Conservation (phyloP, 1,284 basidiomycete genomes). For the Pulveroboletus sp. region DNA sequence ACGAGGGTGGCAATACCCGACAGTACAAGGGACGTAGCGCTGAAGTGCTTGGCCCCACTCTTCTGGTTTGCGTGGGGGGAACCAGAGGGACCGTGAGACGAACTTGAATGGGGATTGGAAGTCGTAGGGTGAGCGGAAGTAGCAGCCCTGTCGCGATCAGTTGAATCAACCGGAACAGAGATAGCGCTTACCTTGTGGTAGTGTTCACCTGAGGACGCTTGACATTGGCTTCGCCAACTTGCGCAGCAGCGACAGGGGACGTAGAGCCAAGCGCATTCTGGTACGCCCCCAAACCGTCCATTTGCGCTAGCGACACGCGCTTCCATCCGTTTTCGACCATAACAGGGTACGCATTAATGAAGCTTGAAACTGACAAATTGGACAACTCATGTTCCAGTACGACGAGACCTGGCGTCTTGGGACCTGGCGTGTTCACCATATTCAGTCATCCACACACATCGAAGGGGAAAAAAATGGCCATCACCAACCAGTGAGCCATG, state of each 20-base stretch:
- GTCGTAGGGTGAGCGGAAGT: not conserved
- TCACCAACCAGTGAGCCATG: conserved; percentile 52
- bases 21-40: conserved; percentile 20
- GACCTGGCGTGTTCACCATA: conserved; percentile 32
- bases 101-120: conserved; percentile 5
- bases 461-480: not conserved
- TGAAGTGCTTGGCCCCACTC: conserved; percentile 30
- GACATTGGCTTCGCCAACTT: conserved; percentile 19
- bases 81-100: conserved; percentile 15
- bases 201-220: conserved; percentile 18
- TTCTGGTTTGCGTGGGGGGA: conserved; percentile 34
- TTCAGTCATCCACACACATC: conserved; percentile 4
- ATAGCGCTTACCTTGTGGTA: conserved; percentile 6
- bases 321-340: conserved; percentile 70
- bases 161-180: not conserved
- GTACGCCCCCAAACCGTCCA: conserved; percentile 48
- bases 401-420: conserved; percentile 72
- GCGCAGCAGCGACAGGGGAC: conserved; percentile 23
- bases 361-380: conserved; percentile 57
- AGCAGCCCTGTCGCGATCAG: conserved; percentile 6
- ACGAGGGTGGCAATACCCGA: conserved; percentile 24
- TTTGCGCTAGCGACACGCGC: conserved; percentile 49
- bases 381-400: conserved; percentile 84
- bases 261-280: conserved; percentile 45
- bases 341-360: conserved; percentile 64